Evolutionary conservation across 2,329 filamentous ascomycete species (phyloP).

Genomic region (Aspergillus clavatus): DNA sequence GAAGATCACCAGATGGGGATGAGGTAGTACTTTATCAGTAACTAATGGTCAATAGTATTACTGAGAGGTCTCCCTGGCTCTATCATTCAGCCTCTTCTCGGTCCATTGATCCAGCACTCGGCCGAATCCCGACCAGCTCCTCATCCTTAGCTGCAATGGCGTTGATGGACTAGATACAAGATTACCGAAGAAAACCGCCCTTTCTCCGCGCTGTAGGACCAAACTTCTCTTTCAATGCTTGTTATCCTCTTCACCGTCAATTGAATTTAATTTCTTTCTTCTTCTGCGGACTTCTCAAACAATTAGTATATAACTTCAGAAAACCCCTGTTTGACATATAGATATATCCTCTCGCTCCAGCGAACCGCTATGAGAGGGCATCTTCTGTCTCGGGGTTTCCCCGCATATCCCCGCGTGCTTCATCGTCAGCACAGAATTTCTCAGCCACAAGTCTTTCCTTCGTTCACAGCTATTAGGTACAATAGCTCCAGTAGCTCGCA

Average conservation of each 20-base stretch:
- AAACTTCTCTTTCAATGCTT: too few relatives aligned
- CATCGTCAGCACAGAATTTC: slow-evolving; percentile 19
- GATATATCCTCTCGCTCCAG: not conserved
- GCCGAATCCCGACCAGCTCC: slow-evolving; percentile 12
- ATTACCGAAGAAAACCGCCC: not conserved
- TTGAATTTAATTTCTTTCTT: not conserved
- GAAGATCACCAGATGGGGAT: not conserved
- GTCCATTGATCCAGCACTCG: slow-evolving; percentile 7
- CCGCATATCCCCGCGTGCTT: slow-evolving; percentile 24
- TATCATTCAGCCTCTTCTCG: not conserved
- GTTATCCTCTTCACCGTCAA: too few relatives aligned
- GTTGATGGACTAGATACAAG: slow-evolving; percentile 1
- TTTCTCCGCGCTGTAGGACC: too few relatives aligned
- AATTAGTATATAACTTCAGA: not conserved
- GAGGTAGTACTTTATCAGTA: too few relatives aligned
- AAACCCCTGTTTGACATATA: not conserved
- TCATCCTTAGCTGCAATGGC: slow-evolving; percentile 14
- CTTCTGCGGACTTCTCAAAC: not conserved
- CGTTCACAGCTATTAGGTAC: slow-evolving; percentile 11
- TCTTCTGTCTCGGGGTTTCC: slow-evolving; percentile 20
- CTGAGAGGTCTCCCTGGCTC: too few relatives aligned
- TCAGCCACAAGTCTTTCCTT: slow-evolving; percentile 4
- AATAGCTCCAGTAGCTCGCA: slow-evolving; percentile 14
- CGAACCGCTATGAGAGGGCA: slow-evolving; percentile 19
- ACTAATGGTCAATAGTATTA: slow-evolving; percentile 1